phyloP scores from a whole-genome alignment of 1,284 basidiomycete species.

The Thecaphora thlaspeos region DNA sequence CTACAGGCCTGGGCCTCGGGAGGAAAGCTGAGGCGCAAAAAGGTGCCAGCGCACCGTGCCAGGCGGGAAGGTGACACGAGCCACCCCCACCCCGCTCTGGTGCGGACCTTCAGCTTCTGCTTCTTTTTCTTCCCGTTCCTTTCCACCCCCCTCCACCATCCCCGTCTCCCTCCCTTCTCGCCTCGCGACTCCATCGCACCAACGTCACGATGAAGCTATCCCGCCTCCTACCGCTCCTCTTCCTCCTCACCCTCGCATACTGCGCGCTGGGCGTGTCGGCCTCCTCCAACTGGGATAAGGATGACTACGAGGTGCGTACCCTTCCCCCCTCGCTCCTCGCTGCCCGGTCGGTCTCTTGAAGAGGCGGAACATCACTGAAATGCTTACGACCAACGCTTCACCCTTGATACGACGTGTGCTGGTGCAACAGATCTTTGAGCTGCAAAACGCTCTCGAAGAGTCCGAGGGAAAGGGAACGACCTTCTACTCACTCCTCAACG shows the following conservation, averaged over 20 bases:
- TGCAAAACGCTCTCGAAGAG: slow-evolving; percentile 48
- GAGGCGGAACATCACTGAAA: no score
- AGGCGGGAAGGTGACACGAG: no score
- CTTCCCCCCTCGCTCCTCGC: neutral
- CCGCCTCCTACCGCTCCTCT: slow-evolving; percentile 11
- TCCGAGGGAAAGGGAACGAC: slow-evolving; percentile 38
- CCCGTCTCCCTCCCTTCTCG: neutral
- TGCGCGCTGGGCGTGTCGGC: slow-evolving; percentile 10
- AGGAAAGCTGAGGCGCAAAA: no score
- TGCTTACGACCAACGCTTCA: no score
- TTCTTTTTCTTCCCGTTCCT: no score
- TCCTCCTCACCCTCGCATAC: slow-evolving; percentile 11
- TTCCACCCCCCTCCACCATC: no score
- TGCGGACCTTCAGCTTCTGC: no score
- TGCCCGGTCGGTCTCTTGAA: no score
- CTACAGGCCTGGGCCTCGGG: no score
- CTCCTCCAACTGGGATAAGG: slow-evolving; percentile 40
- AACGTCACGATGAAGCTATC: slow-evolving; percentile 12
- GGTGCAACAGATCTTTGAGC: slow-evolving; percentile 53
- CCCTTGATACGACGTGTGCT: no score
- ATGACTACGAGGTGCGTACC: slow-evolving; percentile 39
- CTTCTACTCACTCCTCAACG: slow-evolving; percentile 51
- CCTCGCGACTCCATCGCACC: slow-evolving; percentile 2
- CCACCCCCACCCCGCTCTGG: no score
- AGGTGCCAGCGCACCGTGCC: no score